A percentile compares a stretch with the other conserved stretches of the same genome.
Conservation (phyloP, 2,329 filamentous ascomycete genomes). For the Aspergillus piperis region DNA sequence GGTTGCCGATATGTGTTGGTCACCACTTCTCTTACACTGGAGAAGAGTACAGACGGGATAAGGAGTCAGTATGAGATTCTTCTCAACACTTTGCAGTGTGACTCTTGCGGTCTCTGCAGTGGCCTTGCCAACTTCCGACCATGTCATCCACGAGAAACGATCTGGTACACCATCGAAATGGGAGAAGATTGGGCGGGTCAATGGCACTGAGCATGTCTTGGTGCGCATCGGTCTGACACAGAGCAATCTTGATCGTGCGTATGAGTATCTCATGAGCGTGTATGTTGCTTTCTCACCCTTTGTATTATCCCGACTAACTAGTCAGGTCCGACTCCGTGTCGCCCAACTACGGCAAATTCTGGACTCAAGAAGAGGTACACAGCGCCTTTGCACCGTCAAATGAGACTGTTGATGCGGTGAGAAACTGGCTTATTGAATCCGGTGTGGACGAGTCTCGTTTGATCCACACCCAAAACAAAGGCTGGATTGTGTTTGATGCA, state of each 20-base stretch:
- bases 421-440: slow-evolving; percentile 30
- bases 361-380: slow-evolving; percentile 34
- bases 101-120: not conserved
- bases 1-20: too few relatives aligned
- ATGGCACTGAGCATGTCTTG: slow-evolving; percentile 1
- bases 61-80: not conserved
- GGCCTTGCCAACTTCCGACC: not conserved
- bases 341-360: slow-evolving; percentile 37
- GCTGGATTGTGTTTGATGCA: slow-evolving; percentile 46
- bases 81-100: not conserved
- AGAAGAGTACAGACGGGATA: too few relatives aligned
- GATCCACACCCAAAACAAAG: slow-evolving; percentile 33
- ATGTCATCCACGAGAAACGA: slow-evolving; percentile 2
- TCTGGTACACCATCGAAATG: not conserved
- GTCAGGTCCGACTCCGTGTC: slow-evolving; percentile 39
- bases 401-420: slow-evolving; percentile 31
- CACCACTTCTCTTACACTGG: too few relatives aligned
- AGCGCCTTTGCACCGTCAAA: slow-evolving; percentile 39
- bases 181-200: slow-evolving; percentile 2
- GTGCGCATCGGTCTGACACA: slow-evolving; percentile 32
- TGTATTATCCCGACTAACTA: too few relatives aligned
- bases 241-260: slow-evolving; percentile 29
- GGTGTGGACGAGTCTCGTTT: slow-evolving; percentile 30
- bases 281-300: slow-evolving; percentile 11
- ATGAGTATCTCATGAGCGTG: slow-evolving; percentile 37